Evolutionary conservation across 1,139 yeast species (phyloP).

Genomic region (Scheffersomyces segobiensis): DNA sequence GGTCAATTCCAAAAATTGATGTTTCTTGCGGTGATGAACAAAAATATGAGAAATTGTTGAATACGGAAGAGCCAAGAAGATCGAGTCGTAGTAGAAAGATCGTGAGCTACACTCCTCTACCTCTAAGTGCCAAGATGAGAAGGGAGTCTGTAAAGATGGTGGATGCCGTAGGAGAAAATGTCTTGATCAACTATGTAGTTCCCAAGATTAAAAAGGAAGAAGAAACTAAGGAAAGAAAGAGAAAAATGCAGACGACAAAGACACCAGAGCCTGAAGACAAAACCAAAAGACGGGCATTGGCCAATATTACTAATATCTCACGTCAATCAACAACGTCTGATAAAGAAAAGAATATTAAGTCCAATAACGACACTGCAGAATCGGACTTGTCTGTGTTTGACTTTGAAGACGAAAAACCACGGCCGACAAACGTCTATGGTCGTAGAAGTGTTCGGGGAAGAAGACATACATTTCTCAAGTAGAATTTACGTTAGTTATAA

Average conservation of each 20-base stretch:
- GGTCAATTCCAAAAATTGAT: conserved; percentile 4
- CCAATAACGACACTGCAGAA: conserved; percentile 4
- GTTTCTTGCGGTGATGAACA: conserved; percentile 12
- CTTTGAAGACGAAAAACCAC: conserved; percentile 20
- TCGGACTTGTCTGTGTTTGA: conserved; percentile 29
- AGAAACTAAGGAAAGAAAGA: conserved; percentile 4
- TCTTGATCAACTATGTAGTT: conserved; percentile 49
- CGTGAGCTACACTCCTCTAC: conserved; percentile 69
- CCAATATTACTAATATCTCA: conserved; percentile 15
- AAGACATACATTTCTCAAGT: conserved; percentile 12
- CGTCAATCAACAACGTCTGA: conserved; percentile 5
- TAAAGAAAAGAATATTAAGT: not conserved
- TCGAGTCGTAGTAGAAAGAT: conserved; percentile 43
- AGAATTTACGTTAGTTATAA: not conserved
- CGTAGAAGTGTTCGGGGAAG: conserved; percentile 10
- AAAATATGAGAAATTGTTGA: conserved; percentile 4
- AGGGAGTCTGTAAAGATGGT: conserved; percentile 61
- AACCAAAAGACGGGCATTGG: conserved; percentile 20
- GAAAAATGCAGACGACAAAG: not conserved
- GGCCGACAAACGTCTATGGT: conserved; percentile 12
- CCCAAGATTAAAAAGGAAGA: conserved; percentile 4
- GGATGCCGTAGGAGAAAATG: conserved; percentile 50
- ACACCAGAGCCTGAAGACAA: not conserved
- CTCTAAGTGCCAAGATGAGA: conserved; percentile 69
- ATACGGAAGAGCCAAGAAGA: conserved; percentile 1